phyloP scores from a whole-genome alignment of 371 early-diverging fungal genomes.

The Blakeslea trispora region DNA sequence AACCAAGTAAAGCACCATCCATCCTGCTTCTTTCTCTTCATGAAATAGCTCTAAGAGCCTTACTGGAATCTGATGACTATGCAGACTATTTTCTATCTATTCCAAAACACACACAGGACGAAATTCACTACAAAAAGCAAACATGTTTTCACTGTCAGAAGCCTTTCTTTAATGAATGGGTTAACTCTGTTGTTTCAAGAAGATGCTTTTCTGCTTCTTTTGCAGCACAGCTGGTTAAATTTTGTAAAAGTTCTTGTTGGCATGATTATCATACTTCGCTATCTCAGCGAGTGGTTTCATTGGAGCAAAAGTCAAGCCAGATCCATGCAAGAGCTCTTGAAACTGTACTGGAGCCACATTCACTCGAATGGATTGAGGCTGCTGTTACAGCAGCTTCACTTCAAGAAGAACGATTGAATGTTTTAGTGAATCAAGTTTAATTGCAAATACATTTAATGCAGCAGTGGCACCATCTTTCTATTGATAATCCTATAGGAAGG shows the following conservation, averaged over 20 bases:
- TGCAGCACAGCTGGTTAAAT: slow-evolving; percentile 50
- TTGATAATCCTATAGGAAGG: too few relatives aligned
- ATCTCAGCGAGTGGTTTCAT: background rate
- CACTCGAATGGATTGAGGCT: slow-evolving; percentile 21
- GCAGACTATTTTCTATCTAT: slow-evolving; percentile 2
- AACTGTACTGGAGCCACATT: slow-evolving; percentile 6
- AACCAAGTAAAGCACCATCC: background rate
- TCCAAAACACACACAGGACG: slow-evolving; percentile 42
- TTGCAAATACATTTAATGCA: background rate
- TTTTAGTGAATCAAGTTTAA: slow-evolving; percentile 9
- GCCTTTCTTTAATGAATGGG: slow-evolving; percentile 62
- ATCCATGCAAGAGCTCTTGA: slow-evolving; percentile 11
- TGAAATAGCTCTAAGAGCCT: slow-evolving; percentile 34
- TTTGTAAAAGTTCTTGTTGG: slow-evolving; percentile 56
- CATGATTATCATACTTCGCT: slow-evolving; percentile 7
- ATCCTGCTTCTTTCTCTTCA: slow-evolving; percentile 33
- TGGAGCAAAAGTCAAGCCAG: background rate
- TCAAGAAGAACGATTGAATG: slow-evolving; percentile 20
- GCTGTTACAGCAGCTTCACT: slow-evolving; percentile 20
- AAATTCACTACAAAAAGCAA: slow-evolving; percentile 26
- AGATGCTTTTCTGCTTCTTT: slow-evolving; percentile 53
- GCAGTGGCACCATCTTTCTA: too few relatives aligned
- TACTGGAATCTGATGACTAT: slow-evolving; percentile 11
- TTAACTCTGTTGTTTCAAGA: slow-evolving; percentile 55
- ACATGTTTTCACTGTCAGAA: slow-evolving; percentile 48